Conservation (phyloP, 2,329 filamentous ascomycete species). For the Fusarium sp. region DNA sequence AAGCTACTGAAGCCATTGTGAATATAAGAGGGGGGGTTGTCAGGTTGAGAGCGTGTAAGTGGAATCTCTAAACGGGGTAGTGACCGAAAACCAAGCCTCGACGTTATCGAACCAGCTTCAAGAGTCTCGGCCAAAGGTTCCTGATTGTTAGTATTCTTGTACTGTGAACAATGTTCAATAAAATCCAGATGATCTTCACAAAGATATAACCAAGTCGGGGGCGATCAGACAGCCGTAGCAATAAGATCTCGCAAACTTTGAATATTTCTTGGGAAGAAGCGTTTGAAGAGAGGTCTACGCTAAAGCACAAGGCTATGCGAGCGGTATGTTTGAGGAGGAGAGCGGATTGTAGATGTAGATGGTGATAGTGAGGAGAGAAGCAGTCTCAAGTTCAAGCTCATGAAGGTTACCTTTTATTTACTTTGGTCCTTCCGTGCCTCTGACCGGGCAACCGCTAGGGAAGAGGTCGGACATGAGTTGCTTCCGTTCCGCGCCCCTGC, state of each 20-base stretch:
- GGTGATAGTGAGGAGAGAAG: slow-evolving; percentile 41
- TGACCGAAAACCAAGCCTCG: slow-evolving; percentile 53
- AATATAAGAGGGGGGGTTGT: slow-evolving; percentile 29
- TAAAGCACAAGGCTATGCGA: slow-evolving; percentile 37
- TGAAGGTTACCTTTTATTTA: slow-evolving; percentile 57
- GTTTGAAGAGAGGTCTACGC: slow-evolving; percentile 37
- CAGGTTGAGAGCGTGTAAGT: slow-evolving; percentile 34
- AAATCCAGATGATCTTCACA: slow-evolving; percentile 56
- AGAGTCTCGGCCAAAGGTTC: slow-evolving; percentile 68
- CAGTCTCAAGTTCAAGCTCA: slow-evolving; percentile 21
- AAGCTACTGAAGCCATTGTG: slow-evolving; percentile 80
- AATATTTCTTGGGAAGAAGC: slow-evolving; percentile 41
- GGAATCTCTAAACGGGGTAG: slow-evolving; percentile 55
- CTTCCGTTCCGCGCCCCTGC: slow-evolving; percentile 35
- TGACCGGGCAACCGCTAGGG: slow-evolving; percentile 50
- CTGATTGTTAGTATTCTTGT: slow-evolving; percentile 60
- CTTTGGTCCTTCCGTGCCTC: slow-evolving; percentile 48
- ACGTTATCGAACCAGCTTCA: slow-evolving; percentile 62
- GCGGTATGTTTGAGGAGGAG: slow-evolving; percentile 19
- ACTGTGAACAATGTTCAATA: slow-evolving; percentile 58
- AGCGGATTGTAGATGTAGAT: slow-evolving; percentile 39
- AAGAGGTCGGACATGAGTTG: slow-evolving; percentile 29
- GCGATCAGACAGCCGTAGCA: slow-evolving; percentile 59
- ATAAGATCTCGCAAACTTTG: slow-evolving; percentile 60
- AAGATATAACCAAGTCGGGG: slow-evolving; percentile 55